These are phyloP conservation scores for Mortierella sp. DNA, from an alignment of 371 early-diverging fungal genomes.

Conservation along the genomic window DNA sequence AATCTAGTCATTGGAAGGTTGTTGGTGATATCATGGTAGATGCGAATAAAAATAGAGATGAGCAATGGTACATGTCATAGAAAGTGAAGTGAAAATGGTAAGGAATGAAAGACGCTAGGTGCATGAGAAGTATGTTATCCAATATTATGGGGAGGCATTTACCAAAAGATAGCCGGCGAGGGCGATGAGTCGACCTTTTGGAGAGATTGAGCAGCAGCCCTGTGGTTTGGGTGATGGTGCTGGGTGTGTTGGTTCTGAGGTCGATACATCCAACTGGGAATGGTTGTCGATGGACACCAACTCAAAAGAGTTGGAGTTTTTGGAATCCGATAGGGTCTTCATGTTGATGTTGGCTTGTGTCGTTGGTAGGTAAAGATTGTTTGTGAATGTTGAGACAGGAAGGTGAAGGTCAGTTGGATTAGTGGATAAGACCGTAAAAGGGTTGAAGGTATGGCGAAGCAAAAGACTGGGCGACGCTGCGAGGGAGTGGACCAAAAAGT, in stretches of 20 bases:
- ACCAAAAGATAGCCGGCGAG: slow-evolving; percentile 49
- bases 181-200: slow-evolving; percentile 29
- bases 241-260: not conserved
- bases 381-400: slow-evolving; percentile 1
- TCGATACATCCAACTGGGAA: not conserved
- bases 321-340: slow-evolving; percentile 14
- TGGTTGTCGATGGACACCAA: slow-evolving; percentile 40
- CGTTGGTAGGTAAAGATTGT: not conserved
- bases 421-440: not conserved
- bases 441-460: not conserved
- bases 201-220: slow-evolving; percentile 16
- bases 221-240: not conserved
- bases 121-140: too few relatives aligned
- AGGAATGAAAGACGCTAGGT: not conserved
- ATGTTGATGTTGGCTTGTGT: not conserved
- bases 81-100: not conserved
- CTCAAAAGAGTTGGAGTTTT: slow-evolving; percentile 48
- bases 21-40: not conserved
- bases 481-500: not conserved
- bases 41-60: not conserved
- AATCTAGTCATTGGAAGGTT: slow-evolving; percentile 16
- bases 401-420: not conserved
- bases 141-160: not conserved
- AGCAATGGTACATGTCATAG: not conserved
- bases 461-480: slow-evolving; percentile 10